Evolutionary conservation across 257 asterid species (phyloP).

Genomic region (Forsythia viridissima): DNA sequence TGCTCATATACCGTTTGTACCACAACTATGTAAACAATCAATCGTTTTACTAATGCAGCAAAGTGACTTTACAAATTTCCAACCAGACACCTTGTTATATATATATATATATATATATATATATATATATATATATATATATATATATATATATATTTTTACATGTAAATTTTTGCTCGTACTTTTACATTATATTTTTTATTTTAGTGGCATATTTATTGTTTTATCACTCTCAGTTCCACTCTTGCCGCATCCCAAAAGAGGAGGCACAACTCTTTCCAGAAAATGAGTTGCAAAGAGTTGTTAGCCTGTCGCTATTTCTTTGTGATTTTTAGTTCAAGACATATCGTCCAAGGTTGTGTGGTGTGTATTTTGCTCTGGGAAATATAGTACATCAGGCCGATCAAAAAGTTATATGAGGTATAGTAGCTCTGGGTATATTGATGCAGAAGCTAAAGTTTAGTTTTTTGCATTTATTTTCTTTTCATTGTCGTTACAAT

Average conservation of each 20-base stretch:
- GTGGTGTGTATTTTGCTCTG: too few relatives aligned
- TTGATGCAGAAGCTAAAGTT: not conserved
- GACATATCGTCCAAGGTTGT: not conserved
- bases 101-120: conserved; percentile 14
- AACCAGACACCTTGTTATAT: conserved; percentile 64
- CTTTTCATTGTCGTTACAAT: too few relatives aligned
- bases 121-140: conserved; percentile 38
- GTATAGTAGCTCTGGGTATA: not conserved
- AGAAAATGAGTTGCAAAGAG: conserved; percentile 67
- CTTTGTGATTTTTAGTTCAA: not conserved
- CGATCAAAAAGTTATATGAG: not conserved
- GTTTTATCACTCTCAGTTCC: conserved; percentile 29
- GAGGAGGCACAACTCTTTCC: conserved; percentile 86
- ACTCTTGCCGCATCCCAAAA: conserved; percentile 72
- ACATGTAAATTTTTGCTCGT: conserved; percentile 43
- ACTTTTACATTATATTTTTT: not conserved
- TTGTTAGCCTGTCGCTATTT: conserved; percentile 15
- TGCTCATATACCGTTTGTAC: conserved; percentile 5
- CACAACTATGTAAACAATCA: not conserved
- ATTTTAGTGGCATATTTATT: conserved; percentile 20
- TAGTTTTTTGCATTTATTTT: too few relatives aligned
- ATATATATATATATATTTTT: too few relatives aligned
- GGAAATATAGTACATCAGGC: not conserved
- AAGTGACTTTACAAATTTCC: conserved; percentile 56
- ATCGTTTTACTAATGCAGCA: conserved; percentile 47